Base-by-base conservation (phyloP, 768 basidiomycete genomes). In the Solioccasus polychromus region DNA sequence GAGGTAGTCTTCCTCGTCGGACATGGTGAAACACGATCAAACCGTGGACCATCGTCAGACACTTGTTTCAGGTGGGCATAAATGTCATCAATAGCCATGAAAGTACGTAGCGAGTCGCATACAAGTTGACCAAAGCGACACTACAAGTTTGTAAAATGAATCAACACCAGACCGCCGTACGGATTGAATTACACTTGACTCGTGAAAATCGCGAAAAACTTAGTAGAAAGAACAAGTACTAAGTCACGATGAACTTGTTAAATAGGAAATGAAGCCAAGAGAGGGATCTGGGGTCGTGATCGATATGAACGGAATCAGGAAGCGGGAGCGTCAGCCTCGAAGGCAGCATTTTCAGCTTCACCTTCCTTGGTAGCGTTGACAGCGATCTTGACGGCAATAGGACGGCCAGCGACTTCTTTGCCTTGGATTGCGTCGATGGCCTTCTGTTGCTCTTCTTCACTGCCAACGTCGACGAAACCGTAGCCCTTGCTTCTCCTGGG, bases 401-500 rank as follows among this genome's bases (percentile, higher is more conserved):
- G 64, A 58, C 95, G 78, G 41, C 91, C 92, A 36, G 81, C 83
- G 45, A 99, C 72, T 51, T 95, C 86, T 68, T 90, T 91, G 65
- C 90, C 92, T 57, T 93, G 78, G 51, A 93, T 78, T 54, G 81
- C 80, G 45, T 81, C 82, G 52, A 99, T 86, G 42, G 92, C 95
- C 73, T 92, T 92, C 66, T 84, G 68, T 74, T 99, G 95, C 69
- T 93, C 83, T 57, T 82, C 88, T 68, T 92, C 85, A 55, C 73
- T 73, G 50, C 88, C 91, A 52, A 96, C 91, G 58, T 98, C 94
- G 62, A 99, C 95, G 62, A 99, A 99, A 42, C 92, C 95, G 68
- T 94, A 98, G 45, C 95, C 95, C 71, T 95, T 95, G 78, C 88
- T 91, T 69, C 82, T 88, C 66, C 86, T 80, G 61, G 86, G 85